Conservation (phyloP, 75 land plant species). For the Isoetes taiwanensis region DNA sequence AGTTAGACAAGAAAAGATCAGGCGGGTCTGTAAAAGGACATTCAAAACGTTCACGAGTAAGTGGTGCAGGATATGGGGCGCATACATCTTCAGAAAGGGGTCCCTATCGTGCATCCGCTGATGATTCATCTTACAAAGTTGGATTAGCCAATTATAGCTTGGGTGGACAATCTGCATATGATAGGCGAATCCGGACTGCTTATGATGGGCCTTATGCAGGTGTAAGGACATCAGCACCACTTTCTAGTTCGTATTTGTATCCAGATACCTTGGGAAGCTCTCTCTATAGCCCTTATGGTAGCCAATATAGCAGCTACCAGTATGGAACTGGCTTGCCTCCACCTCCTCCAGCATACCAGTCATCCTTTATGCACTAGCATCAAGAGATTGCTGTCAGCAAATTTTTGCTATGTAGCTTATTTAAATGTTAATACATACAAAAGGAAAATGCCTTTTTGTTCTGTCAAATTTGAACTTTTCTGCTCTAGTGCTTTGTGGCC, state of each 20-base stretch:
- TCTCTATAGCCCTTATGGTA: not conserved
- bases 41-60: constrained; percentile 45
- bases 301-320: not conserved
- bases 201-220: constrained; percentile 17
- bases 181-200: constrained; percentile 18
- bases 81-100: constrained; percentile 64
- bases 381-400: no score
- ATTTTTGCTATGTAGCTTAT: no score
- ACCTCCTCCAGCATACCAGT: constrained; percentile 1
- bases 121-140: constrained; percentile 22
- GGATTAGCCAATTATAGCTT: constrained; percentile 14
- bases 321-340: not conserved
- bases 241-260: constrained; percentile 1
- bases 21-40: constrained; percentile 11
- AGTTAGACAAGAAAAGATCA: constrained; percentile 45
- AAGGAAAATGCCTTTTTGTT: no score
- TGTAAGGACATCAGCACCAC: constrained; percentile 37
- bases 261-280: not conserved
- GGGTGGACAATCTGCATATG: constrained; percentile 11
- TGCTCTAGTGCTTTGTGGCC: no score
- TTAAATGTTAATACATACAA: no score
- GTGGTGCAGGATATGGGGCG: constrained; percentile 30
- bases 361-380: constrained; percentile 7
- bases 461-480: no score
- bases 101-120: constrained; percentile 40